These are phyloP conservation scores for Infundibulicybe gibba DNA, from an alignment of 768 basidiomycete genomes.

Conservation along the genomic window DNA sequence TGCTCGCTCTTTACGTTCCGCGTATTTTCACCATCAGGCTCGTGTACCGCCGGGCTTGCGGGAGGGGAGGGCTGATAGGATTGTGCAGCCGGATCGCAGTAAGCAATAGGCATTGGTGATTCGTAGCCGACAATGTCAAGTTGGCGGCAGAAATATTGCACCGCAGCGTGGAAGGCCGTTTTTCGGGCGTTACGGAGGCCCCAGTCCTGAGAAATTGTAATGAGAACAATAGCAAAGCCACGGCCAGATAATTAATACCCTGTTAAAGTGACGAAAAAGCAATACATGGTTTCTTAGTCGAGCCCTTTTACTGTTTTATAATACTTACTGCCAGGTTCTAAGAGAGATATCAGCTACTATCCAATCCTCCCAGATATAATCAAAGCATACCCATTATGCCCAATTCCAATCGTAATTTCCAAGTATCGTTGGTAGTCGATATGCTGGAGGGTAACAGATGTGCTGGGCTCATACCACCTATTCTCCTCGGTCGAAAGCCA, in stretches of 20 bases:
- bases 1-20: slow-evolving; percentile 12
- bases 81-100: slow-evolving; percentile 28
- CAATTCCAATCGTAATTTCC: slow-evolving; percentile 65
- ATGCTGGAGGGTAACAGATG: slow-evolving; percentile 56
- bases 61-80: slow-evolving; percentile 11
- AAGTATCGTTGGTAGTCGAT: slow-evolving; percentile 66
- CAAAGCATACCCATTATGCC: slow-evolving; percentile 41
- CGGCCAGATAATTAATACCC: neutral
- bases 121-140: slow-evolving; percentile 62
- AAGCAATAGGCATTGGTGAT: slow-evolving; percentile 59
- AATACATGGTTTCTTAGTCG: neutral
- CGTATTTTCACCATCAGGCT: slow-evolving; percentile 7
- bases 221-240: neutral
- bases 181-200: slow-evolving; percentile 53
- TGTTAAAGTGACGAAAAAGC: neutral
- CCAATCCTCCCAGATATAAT: neutral
- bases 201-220: slow-evolving; percentile 49
- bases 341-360: neutral
- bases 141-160: slow-evolving; percentile 66
- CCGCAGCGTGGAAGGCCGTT: slow-evolving; percentile 80
- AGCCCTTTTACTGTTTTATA: neutral
- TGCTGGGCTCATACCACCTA: slow-evolving; percentile 72
- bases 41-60: slow-evolving; percentile 3
- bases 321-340: slow-evolving; percentile 19
- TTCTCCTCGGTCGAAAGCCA: slow-evolving; percentile 81